Conservation (phyloP, 2,329 filamentous ascomycete species). For the Verticillium dahliae region DNA sequence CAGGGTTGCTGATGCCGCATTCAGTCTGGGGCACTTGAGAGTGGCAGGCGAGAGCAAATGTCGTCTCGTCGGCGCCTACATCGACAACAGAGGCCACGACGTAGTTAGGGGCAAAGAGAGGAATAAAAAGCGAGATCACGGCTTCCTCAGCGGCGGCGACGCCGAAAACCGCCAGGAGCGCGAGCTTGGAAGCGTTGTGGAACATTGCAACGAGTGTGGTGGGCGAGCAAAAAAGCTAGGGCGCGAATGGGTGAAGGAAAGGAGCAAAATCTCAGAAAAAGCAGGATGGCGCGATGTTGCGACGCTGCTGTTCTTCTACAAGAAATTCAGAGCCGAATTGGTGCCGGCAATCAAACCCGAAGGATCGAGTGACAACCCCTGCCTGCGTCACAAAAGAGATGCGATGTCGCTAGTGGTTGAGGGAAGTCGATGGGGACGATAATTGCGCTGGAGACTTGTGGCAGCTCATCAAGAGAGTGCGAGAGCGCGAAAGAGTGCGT, state of each 20-base stretch:
- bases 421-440: neutral
- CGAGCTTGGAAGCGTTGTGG: neutral
- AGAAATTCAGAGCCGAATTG: neutral
- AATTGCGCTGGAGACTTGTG: neutral
- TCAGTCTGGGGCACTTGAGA: conserved; percentile 10
- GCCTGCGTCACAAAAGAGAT: neutral
- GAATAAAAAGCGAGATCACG: conserved; percentile 18
- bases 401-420: neutral
- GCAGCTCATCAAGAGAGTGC: neutral
- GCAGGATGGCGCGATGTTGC: neutral
- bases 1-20: conserved; percentile 16
- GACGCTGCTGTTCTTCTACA: neutral
- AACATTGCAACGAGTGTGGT: neutral
- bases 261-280: too few species aligned
- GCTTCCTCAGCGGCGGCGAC: conserved; percentile 18
- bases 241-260: neutral
- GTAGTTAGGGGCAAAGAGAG: conserved; percentile 14
- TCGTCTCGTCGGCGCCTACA: conserved; percentile 20
- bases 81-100: conserved; percentile 22
- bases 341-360: neutral
- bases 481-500: neutral
- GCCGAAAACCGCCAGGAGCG: conserved; percentile 1
- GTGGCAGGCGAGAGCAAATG: conserved; percentile 20
- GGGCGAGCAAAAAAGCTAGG: neutral
- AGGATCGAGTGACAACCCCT: neutral